These are phyloP conservation scores for Trichoderma sp. DNA, from an alignment of 2,329 filamentous ascomycete genomes.

Conservation along the genomic window DNA sequence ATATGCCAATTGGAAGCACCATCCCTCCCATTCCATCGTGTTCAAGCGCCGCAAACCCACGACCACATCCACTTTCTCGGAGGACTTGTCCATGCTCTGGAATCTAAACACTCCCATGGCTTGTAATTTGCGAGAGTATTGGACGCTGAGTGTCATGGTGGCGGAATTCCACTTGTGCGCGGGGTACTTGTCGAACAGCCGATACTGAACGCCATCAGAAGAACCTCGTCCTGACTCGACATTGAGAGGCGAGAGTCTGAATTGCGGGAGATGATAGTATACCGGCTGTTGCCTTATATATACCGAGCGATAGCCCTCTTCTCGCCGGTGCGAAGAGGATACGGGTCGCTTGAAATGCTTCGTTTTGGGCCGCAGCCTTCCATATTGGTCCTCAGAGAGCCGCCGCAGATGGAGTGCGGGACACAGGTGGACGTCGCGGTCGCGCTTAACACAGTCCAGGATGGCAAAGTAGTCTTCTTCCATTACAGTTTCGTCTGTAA, in stretches of 20 bases:
- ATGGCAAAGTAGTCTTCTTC: slow-evolving; percentile 22
- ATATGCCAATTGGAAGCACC: slow-evolving; percentile 22
- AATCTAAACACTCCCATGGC: slow-evolving; percentile 27
- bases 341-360: slow-evolving; percentile 20
- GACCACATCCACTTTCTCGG: slow-evolving; percentile 25
- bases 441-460: slow-evolving; percentile 22
- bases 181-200: slow-evolving; percentile 21
- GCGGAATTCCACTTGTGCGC: slow-evolving; percentile 26
- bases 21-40: slow-evolving; percentile 27
- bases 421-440: slow-evolving; percentile 16
- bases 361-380: slow-evolving; percentile 21
- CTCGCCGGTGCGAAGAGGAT: background rate
- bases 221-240: slow-evolving; percentile 7
- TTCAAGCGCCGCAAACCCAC: slow-evolving; percentile 24
- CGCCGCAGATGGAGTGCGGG: slow-evolving; percentile 22
- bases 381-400: slow-evolving; percentile 30
- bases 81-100: slow-evolving; percentile 8
- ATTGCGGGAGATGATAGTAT: slow-evolving; percentile 23
- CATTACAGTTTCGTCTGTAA: background rate
- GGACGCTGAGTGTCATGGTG: slow-evolving; percentile 24
- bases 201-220: slow-evolving; percentile 24
- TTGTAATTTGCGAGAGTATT: slow-evolving; percentile 23
- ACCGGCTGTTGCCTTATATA: slow-evolving; percentile 21
- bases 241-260: slow-evolving; percentile 22
- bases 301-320: slow-evolving; percentile 17